phyloP scores from a whole-genome alignment of 208 protist species.

The Wallacemonas sp. region DNA sequence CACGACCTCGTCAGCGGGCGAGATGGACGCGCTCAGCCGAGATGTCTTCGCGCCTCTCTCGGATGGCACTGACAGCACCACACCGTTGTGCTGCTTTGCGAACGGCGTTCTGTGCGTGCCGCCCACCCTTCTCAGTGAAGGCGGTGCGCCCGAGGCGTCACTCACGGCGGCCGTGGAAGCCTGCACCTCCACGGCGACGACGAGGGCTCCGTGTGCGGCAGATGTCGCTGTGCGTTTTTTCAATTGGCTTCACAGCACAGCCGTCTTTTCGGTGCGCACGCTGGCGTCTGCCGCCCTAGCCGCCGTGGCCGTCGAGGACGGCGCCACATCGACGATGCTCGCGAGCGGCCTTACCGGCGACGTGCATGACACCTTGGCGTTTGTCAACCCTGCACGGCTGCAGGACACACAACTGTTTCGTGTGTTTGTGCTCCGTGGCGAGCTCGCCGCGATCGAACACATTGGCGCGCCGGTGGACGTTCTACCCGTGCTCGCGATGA shows the following conservation, averaged over 20 bases:
- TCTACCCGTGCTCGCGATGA: constrained; percentile 24
- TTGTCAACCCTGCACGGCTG: constrained; percentile 31
- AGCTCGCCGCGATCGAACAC: constrained; percentile 39
- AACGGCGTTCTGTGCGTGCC: constrained; percentile 19
- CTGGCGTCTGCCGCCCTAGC: background rate
- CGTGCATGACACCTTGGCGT: constrained; percentile 24
- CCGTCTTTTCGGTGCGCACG: background rate
- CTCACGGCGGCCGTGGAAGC: background rate
- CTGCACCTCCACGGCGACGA: background rate
- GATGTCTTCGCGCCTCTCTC: background rate
- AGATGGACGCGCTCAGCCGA: background rate
- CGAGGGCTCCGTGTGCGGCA: background rate
- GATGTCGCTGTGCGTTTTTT: background rate
- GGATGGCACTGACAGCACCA: background rate
- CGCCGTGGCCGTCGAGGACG: background rate
- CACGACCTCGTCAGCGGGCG: background rate
- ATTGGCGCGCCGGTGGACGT: constrained; percentile 40
- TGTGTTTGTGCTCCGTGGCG: constrained; percentile 42
- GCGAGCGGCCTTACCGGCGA: constrained; percentile 25
- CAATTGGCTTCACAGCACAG: background rate
- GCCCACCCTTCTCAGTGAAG: background rate
- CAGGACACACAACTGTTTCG: constrained; percentile 32
- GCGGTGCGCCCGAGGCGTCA: background rate
- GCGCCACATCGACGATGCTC: background rate
- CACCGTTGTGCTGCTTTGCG: constrained; percentile 13